Evolutionary conservation across 2,329 filamentous ascomycete species (phyloP), one percentile per base, ranked within the genome.

Genomic region (Aspergillus ochraceoroseus): DNA sequence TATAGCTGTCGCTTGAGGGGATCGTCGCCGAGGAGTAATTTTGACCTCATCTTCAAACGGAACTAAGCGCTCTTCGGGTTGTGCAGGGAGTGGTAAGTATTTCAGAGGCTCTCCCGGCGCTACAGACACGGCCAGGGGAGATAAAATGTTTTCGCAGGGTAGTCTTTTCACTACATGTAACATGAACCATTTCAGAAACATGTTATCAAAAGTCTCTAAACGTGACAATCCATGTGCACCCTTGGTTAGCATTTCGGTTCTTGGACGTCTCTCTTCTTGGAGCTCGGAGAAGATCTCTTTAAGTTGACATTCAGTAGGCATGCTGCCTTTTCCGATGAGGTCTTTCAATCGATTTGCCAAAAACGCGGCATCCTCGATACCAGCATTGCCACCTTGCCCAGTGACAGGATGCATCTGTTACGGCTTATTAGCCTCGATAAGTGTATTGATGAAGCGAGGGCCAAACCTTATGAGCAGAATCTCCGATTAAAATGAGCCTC

Each of bases 401-500:
- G 33, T 46, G 4, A 51, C 29, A 4, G 49, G 49, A 17, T 50
- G 44, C 20, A 49, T 27, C 48, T 51, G 27, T 15, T 22, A 23
- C 14, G n/a, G n/a, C n/a, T n/a, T n/a, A n/a, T n/a, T n/a, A n/a
- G n/a, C n/a, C n/a, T n/a, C n/a, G n/a, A n/a, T n/a, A n/a, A n/a
- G n/a, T n/a, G n/a, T n/a, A n/a, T n/a, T n/a, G n/a, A n/a, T n/a
- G n/a, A n/a, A n/a, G n/a, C n/a, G n/a, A n/a, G n/a, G n/a, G n/a
- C n/a, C n/a, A n/a, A n/a, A 62, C 63, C 56, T 70, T 71, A 45
- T 71, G 67, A 5, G 60, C 64, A 1, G 67, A 57, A 44, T 71
- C 69, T 0, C 68, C 68, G 2, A 71, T 55, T 1, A 61, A 53
- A 1, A 70, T 53, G 2, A 70, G 61, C 4, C 68, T 52, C 8